Evolutionary conservation across 106 monocot species (phyloP).

Genomic region (Acorus gramineus): DNA sequence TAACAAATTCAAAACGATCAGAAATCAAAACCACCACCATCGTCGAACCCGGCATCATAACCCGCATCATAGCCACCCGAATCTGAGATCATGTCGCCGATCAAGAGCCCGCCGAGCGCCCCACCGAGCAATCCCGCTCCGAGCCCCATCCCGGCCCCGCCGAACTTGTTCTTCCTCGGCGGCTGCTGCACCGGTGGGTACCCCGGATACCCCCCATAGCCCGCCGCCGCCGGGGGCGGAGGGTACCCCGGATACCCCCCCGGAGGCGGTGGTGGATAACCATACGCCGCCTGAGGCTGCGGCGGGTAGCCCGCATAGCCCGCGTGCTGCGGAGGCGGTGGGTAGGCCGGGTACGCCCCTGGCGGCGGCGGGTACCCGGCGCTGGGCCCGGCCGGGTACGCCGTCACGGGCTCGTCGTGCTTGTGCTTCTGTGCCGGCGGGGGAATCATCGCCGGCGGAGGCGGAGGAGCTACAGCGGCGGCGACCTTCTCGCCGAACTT

Average conservation of each 20-base stretch:
- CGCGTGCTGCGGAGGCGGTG: slow-evolving; percentile 2
- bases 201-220: slow-evolving; percentile 1
- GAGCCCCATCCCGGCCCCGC: slow-evolving; percentile 25
- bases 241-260: slow-evolving; percentile 7
- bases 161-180: slow-evolving; percentile 27
- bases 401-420: slow-evolving; percentile 20
- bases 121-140: slow-evolving; percentile 51
- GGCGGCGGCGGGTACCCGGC: slow-evolving; percentile 2
- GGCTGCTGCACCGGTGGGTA: slow-evolving; percentile 2
- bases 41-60: slow-evolving; percentile 44
- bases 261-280: slow-evolving; percentile 11
- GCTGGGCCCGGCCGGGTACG: slow-evolving; percentile 26
- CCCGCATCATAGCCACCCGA: slow-evolving; percentile 34
- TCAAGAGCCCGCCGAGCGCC: slow-evolving; percentile 41
- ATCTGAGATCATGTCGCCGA: slow-evolving; percentile 54
- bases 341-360: slow-evolving; percentile 1
- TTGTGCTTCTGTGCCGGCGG: slow-evolving; percentile 12
- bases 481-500: slow-evolving; percentile 36
- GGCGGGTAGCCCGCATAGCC: slow-evolving; percentile 15
- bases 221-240: slow-evolving; percentile 6
- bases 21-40: slow-evolving; percentile 25
- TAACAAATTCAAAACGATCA: slow-evolving; percentile 5
- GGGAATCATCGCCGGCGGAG: neutral
- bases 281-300: slow-evolving; percentile 13
- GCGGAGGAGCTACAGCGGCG: neutral